Percentiles rank a stretch among this genome's conserved stretches.
Conservation (phyloP, 2,329 filamentous ascomycete genomes). For the Diaporthe sp. region DNA sequence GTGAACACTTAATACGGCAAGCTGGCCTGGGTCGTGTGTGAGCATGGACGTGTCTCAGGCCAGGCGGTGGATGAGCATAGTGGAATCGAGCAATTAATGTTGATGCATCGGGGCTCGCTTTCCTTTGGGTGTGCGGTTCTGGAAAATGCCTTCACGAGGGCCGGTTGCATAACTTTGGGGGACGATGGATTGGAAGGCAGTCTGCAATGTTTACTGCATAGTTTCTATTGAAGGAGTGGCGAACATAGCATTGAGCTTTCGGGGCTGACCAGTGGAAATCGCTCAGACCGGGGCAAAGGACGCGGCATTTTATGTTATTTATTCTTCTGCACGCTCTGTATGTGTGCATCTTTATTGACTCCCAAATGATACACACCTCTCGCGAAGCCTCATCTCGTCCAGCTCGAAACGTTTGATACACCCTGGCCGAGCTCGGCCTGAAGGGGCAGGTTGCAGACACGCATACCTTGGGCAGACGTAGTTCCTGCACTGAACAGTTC, state of each 20-base stretch:
- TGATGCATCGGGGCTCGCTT: conserved; percentile 20
- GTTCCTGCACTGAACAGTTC: neutral
- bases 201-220: conserved; percentile 40
- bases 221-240: conserved; percentile 16
- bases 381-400: neutral
- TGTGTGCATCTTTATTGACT: conserved; percentile 16
- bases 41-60: neutral
- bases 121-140: conserved; percentile 33
- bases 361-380: conserved; percentile 19
- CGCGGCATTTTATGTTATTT: conserved; percentile 32
- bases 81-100: conserved; percentile 19
- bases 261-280: conserved; percentile 10
- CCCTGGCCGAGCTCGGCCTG: neutral
- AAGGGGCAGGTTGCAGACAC: neutral
- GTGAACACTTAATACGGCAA: conserved; percentile 55
- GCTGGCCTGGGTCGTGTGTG: neutral
- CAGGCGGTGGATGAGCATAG: conserved; percentile 24
- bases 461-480: neutral
- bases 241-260: conserved; percentile 34
- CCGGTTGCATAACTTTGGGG: conserved; percentile 40
- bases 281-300: conserved; percentile 26
- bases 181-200: conserved; percentile 25
- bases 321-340: conserved; percentile 38
- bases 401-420: neutral
- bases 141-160: conserved; percentile 30